Base-by-base conservation (phyloP, 2,329 filamentous ascomycete species). In the Scleromitrula shiraiana region DNA sequence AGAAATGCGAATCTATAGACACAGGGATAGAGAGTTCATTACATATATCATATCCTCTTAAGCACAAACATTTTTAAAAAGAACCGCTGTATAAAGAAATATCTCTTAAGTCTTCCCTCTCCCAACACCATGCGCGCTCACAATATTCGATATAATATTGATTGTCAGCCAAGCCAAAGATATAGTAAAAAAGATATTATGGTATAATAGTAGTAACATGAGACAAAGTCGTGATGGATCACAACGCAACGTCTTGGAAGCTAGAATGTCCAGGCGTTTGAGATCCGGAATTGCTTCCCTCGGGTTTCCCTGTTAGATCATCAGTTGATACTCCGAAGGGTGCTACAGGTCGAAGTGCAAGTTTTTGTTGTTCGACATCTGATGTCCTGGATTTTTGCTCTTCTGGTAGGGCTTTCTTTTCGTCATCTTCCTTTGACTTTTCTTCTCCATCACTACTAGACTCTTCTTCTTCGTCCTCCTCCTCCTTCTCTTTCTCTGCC, bases 221-320 rank as follows among this genome's bases (percentile, higher is more conserved):
- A 24, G 26, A 37, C 23, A 14, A 41, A 40, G 27, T 35, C 35
- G n/a, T n/a, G n/a, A 4, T 33, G 39, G 20, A 50, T 55, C 68
- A 82, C 57, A 83, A 65, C 51, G 75, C 76, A 39, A 83, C 78
- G 56, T 83, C 77, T 57, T 82, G 78, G 63, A 83, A 82, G n/a
- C 77, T 70, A 0, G 75, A 73, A 53, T 79, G 77, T 15, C 68
- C 71, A 3, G 77, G 72, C 6, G 75, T 76, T 35, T 68, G 65
- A 14, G 68, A 65, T 9, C 59, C 61, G 27, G 61, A 60, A 23
- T 53, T 52, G 17, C 27, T 46, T 0, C 69, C 65, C 53, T 70
- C 73, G 39, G 66, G 64, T 14, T 67, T 61, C 14, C 64, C 60
- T 32, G 63, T 59, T n/a, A 57, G 57, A 14, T 62, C 53, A 27